These are phyloP conservation scores for Amniculicola lignicola DNA, from an alignment of 495 filamentous ascomycete genomes.

Conservation along the genomic window DNA sequence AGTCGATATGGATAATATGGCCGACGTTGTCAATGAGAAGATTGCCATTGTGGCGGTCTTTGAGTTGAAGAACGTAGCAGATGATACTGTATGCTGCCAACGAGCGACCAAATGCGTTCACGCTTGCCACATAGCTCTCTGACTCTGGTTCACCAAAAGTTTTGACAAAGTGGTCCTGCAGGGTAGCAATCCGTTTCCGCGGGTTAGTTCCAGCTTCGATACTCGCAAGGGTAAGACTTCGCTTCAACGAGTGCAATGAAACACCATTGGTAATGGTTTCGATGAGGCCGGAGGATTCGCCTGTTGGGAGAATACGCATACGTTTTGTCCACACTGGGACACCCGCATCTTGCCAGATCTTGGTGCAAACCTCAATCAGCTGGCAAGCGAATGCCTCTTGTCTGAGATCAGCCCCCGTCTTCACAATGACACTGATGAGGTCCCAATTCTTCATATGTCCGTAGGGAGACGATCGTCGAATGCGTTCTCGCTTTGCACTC, in stretches of 20 bases:
- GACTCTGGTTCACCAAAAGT: slow-evolving; percentile 64
- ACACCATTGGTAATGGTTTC: slow-evolving; percentile 80
- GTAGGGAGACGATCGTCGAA: slow-evolving; percentile 69
- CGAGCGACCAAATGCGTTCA: slow-evolving; percentile 66
- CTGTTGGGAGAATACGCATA: slow-evolving; percentile 76
- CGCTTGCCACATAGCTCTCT: slow-evolving; percentile 59
- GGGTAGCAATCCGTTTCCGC: slow-evolving; percentile 63
- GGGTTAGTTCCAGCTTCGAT: slow-evolving; percentile 65
- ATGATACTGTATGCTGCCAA: slow-evolving; percentile 75
- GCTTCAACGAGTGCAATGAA: slow-evolving; percentile 70
- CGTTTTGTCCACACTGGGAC: slow-evolving; percentile 76
- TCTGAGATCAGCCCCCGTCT: slow-evolving; percentile 70
- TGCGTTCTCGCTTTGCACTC: slow-evolving; percentile 71
- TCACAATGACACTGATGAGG: slow-evolving; percentile 73
- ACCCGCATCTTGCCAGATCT: slow-evolving; percentile 68
- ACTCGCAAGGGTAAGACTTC: slow-evolving; percentile 65
- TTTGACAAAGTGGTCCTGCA: slow-evolving; percentile 73
- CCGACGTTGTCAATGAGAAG: slow-evolving; percentile 75
- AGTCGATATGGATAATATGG: slow-evolving; percentile 79
- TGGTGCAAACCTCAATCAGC: slow-evolving; percentile 68
- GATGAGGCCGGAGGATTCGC: slow-evolving; percentile 72
- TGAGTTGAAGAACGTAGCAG: slow-evolving; percentile 71
- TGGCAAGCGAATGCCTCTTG: slow-evolving; percentile 80
- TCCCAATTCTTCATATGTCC: slow-evolving; percentile 81
- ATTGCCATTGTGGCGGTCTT: slow-evolving; percentile 79